Evolutionary conservation across 2,329 filamentous ascomycete genomes (phyloP), one percentile per base, ranked within the genome.

Genomic region (Tolypocladium inflatum): DNA sequence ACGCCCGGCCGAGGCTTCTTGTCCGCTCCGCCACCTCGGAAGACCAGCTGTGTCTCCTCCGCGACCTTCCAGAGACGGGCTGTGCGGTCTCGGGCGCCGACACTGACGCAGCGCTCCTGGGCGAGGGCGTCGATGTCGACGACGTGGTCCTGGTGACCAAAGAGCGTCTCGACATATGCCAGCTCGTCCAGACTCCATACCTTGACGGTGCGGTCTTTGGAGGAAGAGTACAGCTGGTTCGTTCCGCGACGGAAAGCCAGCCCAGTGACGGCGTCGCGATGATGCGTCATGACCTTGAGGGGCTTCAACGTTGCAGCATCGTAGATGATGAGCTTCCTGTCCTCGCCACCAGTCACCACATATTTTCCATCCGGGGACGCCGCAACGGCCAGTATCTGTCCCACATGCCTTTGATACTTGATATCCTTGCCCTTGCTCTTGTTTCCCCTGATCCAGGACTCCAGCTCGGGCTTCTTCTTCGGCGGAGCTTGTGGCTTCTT

Each of bases 41-140:
- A 99, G 2, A 97, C 92, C 8, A 99, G 83, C 71, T 99, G 94
- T 1, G 89, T 90, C 75, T 99, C 93, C 66, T 99, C 94, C 5
- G 90, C 85, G 1, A 99, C 92, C 73, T 97, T 97, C 94, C 94
- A 99, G 65, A 96, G 76, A 59, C 94, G 82, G 43, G 93, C 94
- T 2, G 92, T 97, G 58, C 93, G 86, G 71, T 99, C 94, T 63
- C 94, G 82, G 7, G 91, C 88, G 57, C 94, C 94, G 21, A 96
- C 94, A 61, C 88, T 94, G 60, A 97, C 81, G 70, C 94, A 97
- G 54, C 91, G 87, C 72, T 97, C 94, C 65, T 91, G 86, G 2
- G 88, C 86, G 61, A 96, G 80, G 26, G 90, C 88, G 62, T 90
- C 89, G 57, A 99, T 84, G 67, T 91, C 90, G 42, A 93, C 80